These are phyloP conservation scores for Candida nitratophila DNA, from an alignment of 805 yeast species.

Conservation along the genomic window DNA sequence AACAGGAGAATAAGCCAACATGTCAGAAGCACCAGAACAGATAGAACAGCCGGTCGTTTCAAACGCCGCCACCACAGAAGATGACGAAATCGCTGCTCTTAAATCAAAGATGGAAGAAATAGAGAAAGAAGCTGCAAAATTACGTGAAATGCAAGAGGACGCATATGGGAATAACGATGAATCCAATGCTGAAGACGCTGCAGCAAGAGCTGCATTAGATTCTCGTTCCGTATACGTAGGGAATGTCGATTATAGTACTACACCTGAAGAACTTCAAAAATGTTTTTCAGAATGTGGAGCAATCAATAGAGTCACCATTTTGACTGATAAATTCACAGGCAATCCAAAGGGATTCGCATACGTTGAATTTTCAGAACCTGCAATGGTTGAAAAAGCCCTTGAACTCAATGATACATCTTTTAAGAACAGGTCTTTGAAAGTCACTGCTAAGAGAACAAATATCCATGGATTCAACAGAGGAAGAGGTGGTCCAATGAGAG, in stretches of 20 bases:
- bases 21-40: neutral
- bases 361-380: constrained; percentile 68
- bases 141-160: constrained; percentile 49
- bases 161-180: constrained; percentile 7
- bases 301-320: constrained; percentile 73
- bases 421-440: constrained; percentile 66
- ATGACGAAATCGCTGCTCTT: constrained; percentile 27
- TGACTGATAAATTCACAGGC: constrained; percentile 67
- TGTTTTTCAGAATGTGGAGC: constrained; percentile 66
- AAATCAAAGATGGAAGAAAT: constrained; percentile 43
- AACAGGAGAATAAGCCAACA: neutral
- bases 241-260: constrained; percentile 72
- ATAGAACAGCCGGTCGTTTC: too few species aligned
- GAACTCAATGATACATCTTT: constrained; percentile 58
- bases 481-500: constrained; percentile 30
- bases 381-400: constrained; percentile 60
- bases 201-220: constrained; percentile 57
- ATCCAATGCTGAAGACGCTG: constrained; percentile 9
- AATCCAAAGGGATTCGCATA: constrained; percentile 86
- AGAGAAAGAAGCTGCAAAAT: constrained; percentile 56
- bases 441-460: constrained; percentile 73
- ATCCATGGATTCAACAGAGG: constrained; percentile 61
- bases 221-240: constrained; percentile 76
- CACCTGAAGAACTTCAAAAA: constrained; percentile 73
- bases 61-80: too few species aligned